Evolutionary conservation across 768 basidiomycete species (phyloP).

Genomic region (Dendrothele bispora): DNA sequence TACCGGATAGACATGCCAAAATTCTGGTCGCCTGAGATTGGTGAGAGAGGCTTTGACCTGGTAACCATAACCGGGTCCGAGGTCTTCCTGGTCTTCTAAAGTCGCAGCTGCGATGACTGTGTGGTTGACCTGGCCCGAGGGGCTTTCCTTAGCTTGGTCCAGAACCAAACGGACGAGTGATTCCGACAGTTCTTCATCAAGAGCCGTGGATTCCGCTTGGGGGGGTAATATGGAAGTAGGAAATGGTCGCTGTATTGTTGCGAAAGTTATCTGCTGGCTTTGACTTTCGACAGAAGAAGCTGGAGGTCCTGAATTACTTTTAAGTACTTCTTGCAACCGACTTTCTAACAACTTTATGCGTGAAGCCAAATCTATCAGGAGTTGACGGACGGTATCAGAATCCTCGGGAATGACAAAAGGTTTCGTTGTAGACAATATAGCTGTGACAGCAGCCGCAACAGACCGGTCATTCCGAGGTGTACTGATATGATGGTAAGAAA

Average conservation of each 20-base stretch:
- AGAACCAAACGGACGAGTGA: neutral
- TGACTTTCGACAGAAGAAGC: too few species aligned
- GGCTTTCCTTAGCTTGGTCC: neutral
- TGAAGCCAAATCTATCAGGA: neutral
- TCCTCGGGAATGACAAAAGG: neutral
- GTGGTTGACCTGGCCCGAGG: neutral
- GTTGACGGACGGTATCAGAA: neutral
- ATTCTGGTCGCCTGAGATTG: conserved; percentile 16
- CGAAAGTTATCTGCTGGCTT: too few species aligned
- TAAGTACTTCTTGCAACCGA: too few species aligned
- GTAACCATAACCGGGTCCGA: too few species aligned
- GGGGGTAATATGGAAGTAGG: too few species aligned
- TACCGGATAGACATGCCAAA: conserved; percentile 22
- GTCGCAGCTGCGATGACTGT: too few species aligned
- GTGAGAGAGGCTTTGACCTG: too few species aligned
- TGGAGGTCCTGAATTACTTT: too few species aligned
- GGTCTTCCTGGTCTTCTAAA: too few species aligned
- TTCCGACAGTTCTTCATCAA: neutral
- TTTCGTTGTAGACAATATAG: neutral
- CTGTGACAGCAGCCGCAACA: neutral
- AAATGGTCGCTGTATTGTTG: too few species aligned
- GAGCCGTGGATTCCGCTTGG: neutral
- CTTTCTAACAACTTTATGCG: neutral
- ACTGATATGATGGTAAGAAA: too few species aligned
- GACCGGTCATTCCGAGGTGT: conserved; percentile 25